A percentile compares a stretch with the other conserved stretches of the same genome.
These are phyloP conservation scores for Colletotrichum spaethianum DNA, from an alignment of 2,329 filamentous ascomycete species.

Conservation along the genomic window DNA sequence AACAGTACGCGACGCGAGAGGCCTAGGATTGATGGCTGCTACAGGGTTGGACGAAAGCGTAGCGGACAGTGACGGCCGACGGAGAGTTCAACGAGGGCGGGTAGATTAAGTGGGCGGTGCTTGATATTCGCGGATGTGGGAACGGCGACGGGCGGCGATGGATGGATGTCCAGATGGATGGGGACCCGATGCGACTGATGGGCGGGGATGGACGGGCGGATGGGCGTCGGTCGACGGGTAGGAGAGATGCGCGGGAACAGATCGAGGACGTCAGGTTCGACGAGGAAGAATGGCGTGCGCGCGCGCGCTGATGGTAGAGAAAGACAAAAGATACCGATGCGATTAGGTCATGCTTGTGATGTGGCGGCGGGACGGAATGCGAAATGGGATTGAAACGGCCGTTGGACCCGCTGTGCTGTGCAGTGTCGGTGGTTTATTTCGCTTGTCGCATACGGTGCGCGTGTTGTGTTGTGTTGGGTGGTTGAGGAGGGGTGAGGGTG, in stretches of 20 bases:
- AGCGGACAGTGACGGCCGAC: background rate
- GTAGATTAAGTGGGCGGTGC: slow-evolving; percentile 5
- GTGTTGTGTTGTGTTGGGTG: no score
- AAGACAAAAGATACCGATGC: slow-evolving; percentile 8
- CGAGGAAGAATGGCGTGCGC: background rate
- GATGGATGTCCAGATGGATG: slow-evolving; percentile 5
- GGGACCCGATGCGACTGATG: background rate
- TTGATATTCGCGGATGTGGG: slow-evolving; percentile 9
- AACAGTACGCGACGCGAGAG: background rate
- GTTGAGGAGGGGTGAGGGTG: background rate
- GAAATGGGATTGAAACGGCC: slow-evolving; percentile 10
- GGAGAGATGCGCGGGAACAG: slow-evolving; percentile 7
- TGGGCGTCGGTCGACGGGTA: slow-evolving; percentile 8
- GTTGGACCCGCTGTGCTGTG: background rate
- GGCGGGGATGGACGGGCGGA: background rate
- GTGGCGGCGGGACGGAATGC: slow-evolving; percentile 9
- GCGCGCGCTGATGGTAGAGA: slow-evolving; percentile 15
- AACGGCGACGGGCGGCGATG: background rate
- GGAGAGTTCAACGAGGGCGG: slow-evolving; percentile 5
- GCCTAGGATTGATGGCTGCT: background rate
- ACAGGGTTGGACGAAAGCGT: slow-evolving; percentile 3
- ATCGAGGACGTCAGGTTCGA: background rate
- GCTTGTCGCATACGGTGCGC: slow-evolving; percentile 12
- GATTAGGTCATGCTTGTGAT: slow-evolving; percentile 28
- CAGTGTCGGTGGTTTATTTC: background rate